phyloP scores from a whole-genome alignment of 2,329 filamentous ascomycete species.

The Fusarium sp. region DNA sequence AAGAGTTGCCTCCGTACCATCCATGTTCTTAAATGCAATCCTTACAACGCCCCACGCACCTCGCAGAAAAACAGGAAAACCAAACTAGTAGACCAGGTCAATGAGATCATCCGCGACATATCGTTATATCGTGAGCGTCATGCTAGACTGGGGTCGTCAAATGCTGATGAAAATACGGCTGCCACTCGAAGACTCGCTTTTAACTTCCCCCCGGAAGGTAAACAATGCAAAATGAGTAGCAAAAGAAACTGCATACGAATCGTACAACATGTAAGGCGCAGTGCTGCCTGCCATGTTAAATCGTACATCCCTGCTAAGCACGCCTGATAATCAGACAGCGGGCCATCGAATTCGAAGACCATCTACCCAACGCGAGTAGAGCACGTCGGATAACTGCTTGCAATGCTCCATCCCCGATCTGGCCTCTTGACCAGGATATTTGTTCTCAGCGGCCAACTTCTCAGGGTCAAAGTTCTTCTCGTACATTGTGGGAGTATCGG shows the following conservation, averaged over 20 bases:
- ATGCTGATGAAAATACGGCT: constrained; percentile 15
- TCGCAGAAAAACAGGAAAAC: constrained; percentile 4
- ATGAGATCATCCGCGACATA: constrained; percentile 31
- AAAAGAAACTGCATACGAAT: constrained; percentile 14
- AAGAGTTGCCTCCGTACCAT: constrained; percentile 19
- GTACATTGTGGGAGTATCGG: constrained; percentile 50
- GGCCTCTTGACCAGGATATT: constrained; percentile 63
- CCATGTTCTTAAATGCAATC: constrained; percentile 22
- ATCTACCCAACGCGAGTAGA: constrained; percentile 91
- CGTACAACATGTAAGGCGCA: constrained; percentile 3
- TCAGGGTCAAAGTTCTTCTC: constrained; percentile 59
- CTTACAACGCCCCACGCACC: constrained; percentile 25
- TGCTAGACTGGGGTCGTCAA: neutral
- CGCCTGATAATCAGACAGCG: constrained; percentile 42
- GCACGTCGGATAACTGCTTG: constrained; percentile 85
- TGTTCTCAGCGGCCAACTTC: constrained; percentile 58
- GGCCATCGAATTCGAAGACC: constrained; percentile 79
- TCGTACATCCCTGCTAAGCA: neutral
- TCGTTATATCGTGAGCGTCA: constrained; percentile 34
- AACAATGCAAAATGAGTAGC: constrained; percentile 22
- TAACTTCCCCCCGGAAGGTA: neutral
- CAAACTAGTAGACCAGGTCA: constrained; percentile 13
- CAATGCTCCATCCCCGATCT: constrained; percentile 88
- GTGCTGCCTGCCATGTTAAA: neutral
- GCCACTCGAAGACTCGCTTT: constrained; percentile 3